These are phyloP conservation scores for Omphalotus olearius DNA, from an alignment of 1,284 basidiomycete genomes.

Conservation along the genomic window DNA sequence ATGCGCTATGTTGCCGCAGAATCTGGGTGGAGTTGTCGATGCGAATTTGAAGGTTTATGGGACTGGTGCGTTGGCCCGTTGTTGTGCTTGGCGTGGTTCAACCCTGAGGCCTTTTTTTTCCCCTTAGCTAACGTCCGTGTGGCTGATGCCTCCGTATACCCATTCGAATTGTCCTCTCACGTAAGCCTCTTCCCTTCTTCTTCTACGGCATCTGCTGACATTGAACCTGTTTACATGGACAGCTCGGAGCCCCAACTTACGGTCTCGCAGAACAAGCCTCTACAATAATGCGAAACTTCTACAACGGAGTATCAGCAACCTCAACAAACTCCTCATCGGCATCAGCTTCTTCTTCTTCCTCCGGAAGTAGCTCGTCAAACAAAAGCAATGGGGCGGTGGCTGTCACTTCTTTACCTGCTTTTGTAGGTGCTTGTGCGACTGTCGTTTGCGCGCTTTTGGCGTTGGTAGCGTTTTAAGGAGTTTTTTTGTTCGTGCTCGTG, in stretches of 20 bases:
- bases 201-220: not conserved
- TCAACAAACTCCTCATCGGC: slow-evolving; percentile 1
- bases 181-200: slow-evolving; percentile 18
- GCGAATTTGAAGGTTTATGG: slow-evolving; percentile 62
- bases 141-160: slow-evolving; percentile 38
- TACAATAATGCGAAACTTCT: slow-evolving; percentile 49
- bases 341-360: not conserved
- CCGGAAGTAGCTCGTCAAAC: not conserved
- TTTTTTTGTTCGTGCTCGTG: no score
- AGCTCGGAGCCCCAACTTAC: slow-evolving; percentile 6
- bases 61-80: slow-evolving; percentile 1
- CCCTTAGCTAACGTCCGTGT: slow-evolving; percentile 35
- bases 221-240: no score
- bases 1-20: slow-evolving; percentile 60
- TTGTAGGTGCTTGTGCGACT: not conserved
- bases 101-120: not conserved
- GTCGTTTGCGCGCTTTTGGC: not conserved
- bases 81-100: not conserved
- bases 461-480: not conserved
- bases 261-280: slow-evolving; percentile 59
- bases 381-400: not conserved
- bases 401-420: not conserved
- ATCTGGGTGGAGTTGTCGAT: slow-evolving; percentile 64
- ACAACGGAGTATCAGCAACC: slow-evolving; percentile 24
- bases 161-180: slow-evolving; percentile 42